Evolutionary conservation across 169 alveolate species (phyloP), one percentile per base, ranked within the genome.

Genomic region (Plasmodium vinckei): DNA sequence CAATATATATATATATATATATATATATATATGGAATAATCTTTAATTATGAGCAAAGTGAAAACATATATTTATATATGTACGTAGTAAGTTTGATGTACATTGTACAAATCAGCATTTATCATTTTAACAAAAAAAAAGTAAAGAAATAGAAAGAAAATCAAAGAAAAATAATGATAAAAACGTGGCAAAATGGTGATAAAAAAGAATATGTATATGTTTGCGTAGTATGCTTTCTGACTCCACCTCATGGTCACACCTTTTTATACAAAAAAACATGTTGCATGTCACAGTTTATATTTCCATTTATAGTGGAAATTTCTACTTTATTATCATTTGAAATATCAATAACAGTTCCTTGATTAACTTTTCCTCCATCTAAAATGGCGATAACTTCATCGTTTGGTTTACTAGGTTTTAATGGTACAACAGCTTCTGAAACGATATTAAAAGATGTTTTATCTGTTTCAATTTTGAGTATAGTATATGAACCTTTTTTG

Each of bases 401-500:
- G 33, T 56, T 56, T 68, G 23, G 44, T 39, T 49, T 82, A 46
- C 33, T 57, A 15, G 90, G 90, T 23, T 82, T 82, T 46, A 82
- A 27, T 39, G 90, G 90, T 51, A 82, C 65, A 17, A 69, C 84
- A 17, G 90, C 90, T 15, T 69, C 84, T 9, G 72, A 57, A 44
- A 82, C 90, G 12, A 82, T 82, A 44, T 61, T 82, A 82, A 82
- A 82, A 19, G 82, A 57, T 42, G 86, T 68, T 82, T 82, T 82
- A 9, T 82, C 90, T 33, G 90, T 82, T 57, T 70, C 53, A 19
- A 82, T 69, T 68, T 82, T 82, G 54, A 82, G 61, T 21, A 82
- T 82, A 61, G 61, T 54, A 19, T 68, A 68, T n/a, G 70, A 9
- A 59, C 63, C 53, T 49, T 82, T 82, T 51, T 56, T 68, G n/a